Percentiles rank a stretch among this genome's conserved stretches.
Conservation (phyloP, 2,329 filamentous ascomycete genomes). For the Cercospora nicotianae region DNA sequence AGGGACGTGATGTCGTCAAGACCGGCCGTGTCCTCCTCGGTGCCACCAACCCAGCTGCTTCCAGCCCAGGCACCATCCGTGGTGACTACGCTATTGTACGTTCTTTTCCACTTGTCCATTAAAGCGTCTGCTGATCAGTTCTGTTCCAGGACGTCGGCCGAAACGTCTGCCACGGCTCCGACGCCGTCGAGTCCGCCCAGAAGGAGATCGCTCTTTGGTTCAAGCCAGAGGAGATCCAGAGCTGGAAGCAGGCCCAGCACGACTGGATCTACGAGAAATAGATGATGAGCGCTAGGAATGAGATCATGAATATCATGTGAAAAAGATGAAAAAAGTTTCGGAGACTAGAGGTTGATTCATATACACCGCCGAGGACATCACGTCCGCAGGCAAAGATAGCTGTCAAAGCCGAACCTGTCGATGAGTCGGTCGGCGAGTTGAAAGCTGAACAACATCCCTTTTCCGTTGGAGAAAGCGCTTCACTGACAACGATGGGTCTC, state of each 20-base stretch:
- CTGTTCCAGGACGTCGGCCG: conserved; percentile 70
- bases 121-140: background rate
- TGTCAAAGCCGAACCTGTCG: background rate
- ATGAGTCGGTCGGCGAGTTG: background rate
- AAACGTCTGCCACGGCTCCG: conserved; percentile 99
- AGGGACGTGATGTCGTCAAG: conserved; percentile 98
- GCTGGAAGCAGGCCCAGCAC: conserved; percentile 80
- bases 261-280: conserved; percentile 97
- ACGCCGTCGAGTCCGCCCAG: conserved; percentile 97
- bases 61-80: conserved; percentile 95
- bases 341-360: background rate
- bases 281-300: conserved; percentile 22
- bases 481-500: background rate
- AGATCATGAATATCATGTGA: conserved; percentile 4
- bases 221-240: conserved; percentile 79
- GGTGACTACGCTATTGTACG: conserved; percentile 77
- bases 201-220: conserved; percentile 99
- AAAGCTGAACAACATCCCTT: background rate
- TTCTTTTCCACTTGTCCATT: background rate
- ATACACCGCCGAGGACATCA: background rate
- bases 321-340: background rate
- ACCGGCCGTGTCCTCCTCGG: conserved; percentile 94
- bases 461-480: background rate
- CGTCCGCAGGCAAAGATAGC: background rate
- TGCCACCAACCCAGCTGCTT: conserved; percentile 97